Evolutionary conservation across 2,329 filamentous ascomycete species (phyloP).

Genomic region (Penicillium sumatraense): DNA sequence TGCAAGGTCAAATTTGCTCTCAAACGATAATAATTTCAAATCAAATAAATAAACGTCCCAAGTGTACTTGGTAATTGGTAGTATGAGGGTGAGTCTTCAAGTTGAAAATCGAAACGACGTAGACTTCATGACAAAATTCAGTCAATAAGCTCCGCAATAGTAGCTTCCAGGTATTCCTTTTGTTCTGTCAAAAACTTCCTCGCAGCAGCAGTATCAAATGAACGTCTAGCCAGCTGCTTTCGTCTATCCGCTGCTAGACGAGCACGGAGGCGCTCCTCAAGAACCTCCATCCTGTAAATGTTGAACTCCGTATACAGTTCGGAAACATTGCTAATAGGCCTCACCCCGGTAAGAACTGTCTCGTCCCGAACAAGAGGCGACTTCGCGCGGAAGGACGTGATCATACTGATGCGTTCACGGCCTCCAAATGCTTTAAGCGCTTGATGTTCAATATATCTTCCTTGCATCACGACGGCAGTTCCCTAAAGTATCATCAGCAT

Average conservation of each 20-base stretch:
- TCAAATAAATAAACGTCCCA: no score
- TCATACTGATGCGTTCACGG: conserved; percentile 65
- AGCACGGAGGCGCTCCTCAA: not conserved
- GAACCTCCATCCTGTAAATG: conserved; percentile 48
- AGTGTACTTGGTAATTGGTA: no score
- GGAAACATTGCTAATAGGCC: conserved; percentile 58
- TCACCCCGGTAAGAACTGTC: conserved; percentile 60
- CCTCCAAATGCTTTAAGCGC: conserved; percentile 61
- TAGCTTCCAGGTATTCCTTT: not conserved
- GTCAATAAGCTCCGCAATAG: not conserved
- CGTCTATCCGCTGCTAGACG: not conserved
- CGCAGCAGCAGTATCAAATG: not conserved
- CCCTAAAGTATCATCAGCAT: conserved; percentile 15
- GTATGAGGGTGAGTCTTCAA: no score
- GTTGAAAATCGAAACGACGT: no score
- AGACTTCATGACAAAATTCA: no score
- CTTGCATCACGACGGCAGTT: conserved; percentile 64
- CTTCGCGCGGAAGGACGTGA: conserved; percentile 65
- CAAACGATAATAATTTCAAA: no score
- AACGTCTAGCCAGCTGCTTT: not conserved
- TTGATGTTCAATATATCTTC: conserved; percentile 67
- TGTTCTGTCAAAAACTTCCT: not conserved
- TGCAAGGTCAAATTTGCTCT: no score
- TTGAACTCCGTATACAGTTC: conserved; percentile 63
- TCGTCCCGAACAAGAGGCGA: conserved; percentile 60